A percentile compares a stretch with the other conserved stretches of the same genome.
Evolutionary conservation across 108 stramenopile genomes (phyloP).

Genomic region (Skeletonema menzelii): DNA sequence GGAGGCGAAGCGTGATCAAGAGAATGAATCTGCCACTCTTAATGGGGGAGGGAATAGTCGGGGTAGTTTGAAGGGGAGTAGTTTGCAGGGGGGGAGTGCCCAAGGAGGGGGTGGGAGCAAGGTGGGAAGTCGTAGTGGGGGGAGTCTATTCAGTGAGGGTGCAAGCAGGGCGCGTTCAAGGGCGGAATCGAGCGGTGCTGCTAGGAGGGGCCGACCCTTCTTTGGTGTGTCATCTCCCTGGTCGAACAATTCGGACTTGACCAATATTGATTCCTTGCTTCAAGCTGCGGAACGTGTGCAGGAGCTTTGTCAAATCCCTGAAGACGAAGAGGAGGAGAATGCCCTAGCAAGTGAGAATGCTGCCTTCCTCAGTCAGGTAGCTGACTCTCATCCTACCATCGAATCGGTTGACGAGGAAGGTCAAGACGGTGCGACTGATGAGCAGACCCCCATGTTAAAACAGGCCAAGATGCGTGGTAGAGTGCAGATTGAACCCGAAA

Average conservation of each 20-base stretch:
- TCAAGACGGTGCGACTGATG: slow-evolving; percentile 8
- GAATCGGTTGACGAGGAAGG: slow-evolving; percentile 7
- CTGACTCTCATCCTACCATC: slow-evolving; percentile 23
- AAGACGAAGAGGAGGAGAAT: slow-evolving; percentile 29
- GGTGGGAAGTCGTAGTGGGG: slow-evolving; percentile 12
- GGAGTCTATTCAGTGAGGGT: slow-evolving; percentile 19
- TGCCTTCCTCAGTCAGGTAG: slow-evolving; percentile 24
- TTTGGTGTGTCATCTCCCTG: slow-evolving; percentile 28
- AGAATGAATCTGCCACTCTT: slow-evolving; percentile 2
- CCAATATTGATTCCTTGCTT: slow-evolving; percentile 34
- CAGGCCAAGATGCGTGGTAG: background rate
- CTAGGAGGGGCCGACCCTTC: slow-evolving; percentile 13
- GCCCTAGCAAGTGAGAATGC: slow-evolving; percentile 19
- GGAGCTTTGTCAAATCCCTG: slow-evolving; percentile 44
- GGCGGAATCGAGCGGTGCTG: background rate
- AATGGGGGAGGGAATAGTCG: background rate
- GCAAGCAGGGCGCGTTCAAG: background rate
- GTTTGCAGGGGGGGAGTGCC: too few relatives aligned
- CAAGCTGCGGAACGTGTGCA: slow-evolving; percentile 34
- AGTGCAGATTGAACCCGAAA: background rate
- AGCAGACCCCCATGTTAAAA: slow-evolving; percentile 44
- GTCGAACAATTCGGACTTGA: slow-evolving; percentile 12
- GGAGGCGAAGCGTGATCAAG: background rate
- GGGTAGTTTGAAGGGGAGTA: too few relatives aligned
- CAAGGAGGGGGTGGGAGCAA: too few relatives aligned